phyloP scores from a whole-genome alignment of 2,329 filamentous ascomycete species.

The Neobulgaria alba region DNA sequence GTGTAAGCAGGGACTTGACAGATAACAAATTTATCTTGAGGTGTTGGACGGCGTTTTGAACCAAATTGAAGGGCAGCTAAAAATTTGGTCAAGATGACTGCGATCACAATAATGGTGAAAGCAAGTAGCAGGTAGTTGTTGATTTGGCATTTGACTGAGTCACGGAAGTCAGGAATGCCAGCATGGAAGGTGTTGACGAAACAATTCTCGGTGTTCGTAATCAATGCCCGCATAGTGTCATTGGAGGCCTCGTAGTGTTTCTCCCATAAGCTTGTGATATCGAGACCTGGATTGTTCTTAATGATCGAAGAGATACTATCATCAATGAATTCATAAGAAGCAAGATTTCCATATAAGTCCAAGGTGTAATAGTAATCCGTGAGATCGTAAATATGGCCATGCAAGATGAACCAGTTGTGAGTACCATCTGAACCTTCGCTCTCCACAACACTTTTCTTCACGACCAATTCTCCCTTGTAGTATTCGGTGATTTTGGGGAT shows the following conservation, averaged over 20 bases:
- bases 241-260: constrained; percentile 42
- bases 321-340: constrained; percentile 65
- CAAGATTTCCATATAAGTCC: constrained; percentile 40
- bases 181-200: constrained; percentile 76
- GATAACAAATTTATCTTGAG: constrained; percentile 98
- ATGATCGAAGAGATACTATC: constrained; percentile 57
- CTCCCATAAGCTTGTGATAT: constrained; percentile 63
- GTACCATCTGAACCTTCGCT: constrained; percentile 57
- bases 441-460: constrained; percentile 49
- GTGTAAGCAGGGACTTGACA: constrained; percentile 97
- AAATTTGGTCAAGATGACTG: constrained; percentile 81
- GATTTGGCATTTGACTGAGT: constrained; percentile 65
- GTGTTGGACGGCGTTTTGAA: constrained; percentile 77
- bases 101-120: constrained; percentile 76
- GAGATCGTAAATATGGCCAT: constrained; percentile 74
- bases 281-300: constrained; percentile 65
- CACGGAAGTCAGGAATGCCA: constrained; percentile 78
- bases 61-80: constrained; percentile 87
- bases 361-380: constrained; percentile 85
- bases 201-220: constrained; percentile 66
- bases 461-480: constrained; percentile 82
- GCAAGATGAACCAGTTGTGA: constrained; percentile 73
- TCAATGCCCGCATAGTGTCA: constrained; percentile 38
- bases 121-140: constrained; percentile 87
- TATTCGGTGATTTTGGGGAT: constrained; percentile 73